Evolutionary conservation across 2,329 filamentous ascomycete genomes (phyloP).

Genomic region (Furcasterigmium sp.): DNA sequence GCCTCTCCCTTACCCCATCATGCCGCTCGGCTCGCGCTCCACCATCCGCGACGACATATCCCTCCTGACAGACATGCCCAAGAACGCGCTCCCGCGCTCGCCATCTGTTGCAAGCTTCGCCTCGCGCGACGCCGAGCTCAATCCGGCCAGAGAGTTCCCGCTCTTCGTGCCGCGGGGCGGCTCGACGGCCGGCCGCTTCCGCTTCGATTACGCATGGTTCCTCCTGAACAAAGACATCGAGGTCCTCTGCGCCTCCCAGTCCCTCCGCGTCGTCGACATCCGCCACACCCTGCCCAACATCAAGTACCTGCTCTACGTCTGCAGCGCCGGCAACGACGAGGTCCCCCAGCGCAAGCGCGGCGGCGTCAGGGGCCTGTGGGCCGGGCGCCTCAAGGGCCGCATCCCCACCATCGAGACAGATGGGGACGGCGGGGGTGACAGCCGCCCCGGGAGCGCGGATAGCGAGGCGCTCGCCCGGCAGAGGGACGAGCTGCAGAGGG

Average conservation of each 20-base stretch:
- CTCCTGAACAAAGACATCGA: slow-evolving; percentile 96
- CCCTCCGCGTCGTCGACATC: slow-evolving; percentile 79
- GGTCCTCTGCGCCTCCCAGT: slow-evolving; percentile 56
- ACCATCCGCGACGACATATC: slow-evolving; percentile 72
- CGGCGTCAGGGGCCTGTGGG: slow-evolving; percentile 54
- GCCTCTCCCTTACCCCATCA: slow-evolving; percentile 75
- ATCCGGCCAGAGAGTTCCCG: slow-evolving; percentile 61
- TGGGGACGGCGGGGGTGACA: slow-evolving; percentile 32
- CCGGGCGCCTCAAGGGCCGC: slow-evolving; percentile 37
- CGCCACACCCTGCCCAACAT: slow-evolving; percentile 89
- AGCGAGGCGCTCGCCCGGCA: slow-evolving; percentile 34
- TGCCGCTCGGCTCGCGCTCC: slow-evolving; percentile 66
- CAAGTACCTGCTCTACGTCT: slow-evolving; percentile 86
- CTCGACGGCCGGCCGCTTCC: slow-evolving; percentile 68
- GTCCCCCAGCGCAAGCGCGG: slow-evolving; percentile 57
- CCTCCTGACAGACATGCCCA: slow-evolving; percentile 39
- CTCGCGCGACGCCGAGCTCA: slow-evolving; percentile 3
- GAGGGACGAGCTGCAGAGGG: slow-evolving; percentile 32
- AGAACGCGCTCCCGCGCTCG: not conserved
- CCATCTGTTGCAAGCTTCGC: slow-evolving; percentile 13
- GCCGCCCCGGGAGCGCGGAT: slow-evolving; percentile 37
- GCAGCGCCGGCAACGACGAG: slow-evolving; percentile 69
- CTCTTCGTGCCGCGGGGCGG: slow-evolving; percentile 61
- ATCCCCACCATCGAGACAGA: slow-evolving; percentile 7
- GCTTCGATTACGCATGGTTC: slow-evolving; percentile 95